Percentiles rank a stretch among this genome's conserved stretches.
Conservation (phyloP, 179 eudicot species). For the Silene coronaria region DNA sequence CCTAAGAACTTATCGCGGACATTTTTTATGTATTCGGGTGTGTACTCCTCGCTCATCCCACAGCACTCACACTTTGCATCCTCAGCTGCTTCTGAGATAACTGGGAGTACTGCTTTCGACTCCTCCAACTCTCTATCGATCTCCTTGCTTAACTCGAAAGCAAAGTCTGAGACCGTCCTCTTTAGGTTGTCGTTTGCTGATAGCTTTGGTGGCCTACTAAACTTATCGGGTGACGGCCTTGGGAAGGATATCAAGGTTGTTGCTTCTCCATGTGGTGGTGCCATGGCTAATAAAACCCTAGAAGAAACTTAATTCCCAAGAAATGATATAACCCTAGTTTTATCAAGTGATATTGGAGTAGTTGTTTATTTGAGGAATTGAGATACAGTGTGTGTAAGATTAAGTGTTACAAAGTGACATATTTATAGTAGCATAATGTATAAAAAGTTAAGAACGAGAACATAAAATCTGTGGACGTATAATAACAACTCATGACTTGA, state of each 20-base stretch:
- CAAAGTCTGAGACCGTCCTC: conserved; percentile 55
- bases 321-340: background rate
- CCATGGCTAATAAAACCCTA: conserved; percentile 21
- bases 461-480: conserved; percentile 13
- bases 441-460: conserved; percentile 5
- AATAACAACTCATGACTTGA: conserved; percentile 1
- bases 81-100: conserved; percentile 59
- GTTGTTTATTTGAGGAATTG: background rate
- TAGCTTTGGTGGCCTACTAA: conserved; percentile 24
- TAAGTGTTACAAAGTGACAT: background rate
- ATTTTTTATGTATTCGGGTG: conserved; percentile 57
- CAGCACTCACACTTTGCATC: conserved; percentile 83
- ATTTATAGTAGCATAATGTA: conserved; percentile 8
- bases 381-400: background rate
- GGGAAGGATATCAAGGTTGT: conserved; percentile 16
- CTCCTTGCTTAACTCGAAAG: conserved; percentile 45
- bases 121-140: conserved; percentile 19
- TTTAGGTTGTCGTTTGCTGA: conserved; percentile 28
- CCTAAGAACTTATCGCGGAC: conserved; percentile 50
- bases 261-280: conserved; percentile 38
- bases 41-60: conserved; percentile 89
- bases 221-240: background rate
- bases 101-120: conserved; percentile 28
- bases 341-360: background rate
- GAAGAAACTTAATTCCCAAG: background rate